phyloP scores from a whole-genome alignment of 2,329 filamentous ascomycete species.

The Cladosporium cucumerinum region DNA sequence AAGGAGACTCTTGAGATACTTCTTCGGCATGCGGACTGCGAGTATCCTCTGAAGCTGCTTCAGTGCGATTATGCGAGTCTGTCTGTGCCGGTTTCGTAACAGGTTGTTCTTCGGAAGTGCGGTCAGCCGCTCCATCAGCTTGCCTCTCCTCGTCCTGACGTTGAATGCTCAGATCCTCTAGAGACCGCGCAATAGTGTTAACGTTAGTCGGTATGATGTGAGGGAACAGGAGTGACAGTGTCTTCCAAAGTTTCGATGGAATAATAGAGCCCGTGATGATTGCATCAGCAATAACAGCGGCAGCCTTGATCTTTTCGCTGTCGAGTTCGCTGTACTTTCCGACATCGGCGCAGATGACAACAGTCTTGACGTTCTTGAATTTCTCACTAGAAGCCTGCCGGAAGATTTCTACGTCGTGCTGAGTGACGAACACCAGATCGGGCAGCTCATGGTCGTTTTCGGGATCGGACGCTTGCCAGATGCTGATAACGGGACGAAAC shows the following conservation, averaged over 20 bases:
- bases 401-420: background rate
- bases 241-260: conserved; percentile 5
- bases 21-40: background rate
- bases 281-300: background rate
- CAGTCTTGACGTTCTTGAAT: background rate
- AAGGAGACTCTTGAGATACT: background rate
- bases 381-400: background rate
- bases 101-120: background rate
- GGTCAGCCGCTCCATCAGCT: background rate
- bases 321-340: background rate
- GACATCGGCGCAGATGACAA: conserved; percentile 2
- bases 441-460: background rate
- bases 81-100: background rate
- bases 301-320: background rate
- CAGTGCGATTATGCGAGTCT: background rate
- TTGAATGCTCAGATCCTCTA: background rate
- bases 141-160: background rate
- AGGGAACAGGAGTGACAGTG: background rate
- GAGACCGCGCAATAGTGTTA: background rate
- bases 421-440: conserved; percentile 2
- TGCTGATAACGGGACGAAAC: background rate
- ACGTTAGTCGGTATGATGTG: background rate
- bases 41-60: background rate
- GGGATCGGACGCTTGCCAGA: background rate
- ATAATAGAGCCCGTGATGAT: conserved; percentile 5